Percentiles rank a stretch among this genome's conserved stretches.
phyloP scores from a whole-genome alignment of 495 filamentous ascomycete species.

The Xanthoparmelia taractica region DNA sequence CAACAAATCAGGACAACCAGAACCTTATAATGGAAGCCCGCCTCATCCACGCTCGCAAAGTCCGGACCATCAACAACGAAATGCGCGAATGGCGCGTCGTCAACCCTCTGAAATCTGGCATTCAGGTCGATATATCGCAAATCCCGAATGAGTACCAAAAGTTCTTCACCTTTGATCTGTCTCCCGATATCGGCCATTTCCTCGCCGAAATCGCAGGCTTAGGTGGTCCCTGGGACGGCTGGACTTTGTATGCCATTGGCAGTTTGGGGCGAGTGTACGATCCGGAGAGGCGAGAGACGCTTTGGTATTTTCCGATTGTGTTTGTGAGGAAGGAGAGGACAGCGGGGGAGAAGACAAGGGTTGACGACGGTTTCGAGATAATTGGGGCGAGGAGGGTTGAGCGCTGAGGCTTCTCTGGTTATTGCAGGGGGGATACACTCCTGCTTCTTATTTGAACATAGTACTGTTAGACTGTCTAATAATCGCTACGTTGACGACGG shows the following conservation, averaged over 20 bases:
- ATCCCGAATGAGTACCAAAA: not conserved
- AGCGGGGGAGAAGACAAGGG: not conserved
- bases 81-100: not conserved
- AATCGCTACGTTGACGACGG: too few species aligned
- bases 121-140: not conserved
- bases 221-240: not conserved
- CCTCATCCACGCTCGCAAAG: not conserved
- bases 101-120: not conserved
- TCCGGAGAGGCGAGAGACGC: not conserved
- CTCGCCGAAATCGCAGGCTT: not conserved
- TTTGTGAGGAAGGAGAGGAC: not conserved
- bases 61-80: not conserved
- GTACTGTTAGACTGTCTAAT: too few species aligned
- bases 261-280: not conserved
- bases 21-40: not conserved
- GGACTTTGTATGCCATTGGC: not conserved
- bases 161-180: not conserved
- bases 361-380: not conserved
- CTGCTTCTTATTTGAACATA: too few species aligned
- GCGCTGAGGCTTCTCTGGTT: too few species aligned
- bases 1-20: not conserved
- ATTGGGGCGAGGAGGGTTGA: not conserved
- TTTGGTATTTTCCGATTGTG: not conserved
- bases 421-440: too few species aligned
- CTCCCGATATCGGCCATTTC: not conserved